These are phyloP conservation scores for Suaeda aralocaspica DNA, from an alignment of 148 eudicot genomes.

Conservation along the genomic window DNA sequence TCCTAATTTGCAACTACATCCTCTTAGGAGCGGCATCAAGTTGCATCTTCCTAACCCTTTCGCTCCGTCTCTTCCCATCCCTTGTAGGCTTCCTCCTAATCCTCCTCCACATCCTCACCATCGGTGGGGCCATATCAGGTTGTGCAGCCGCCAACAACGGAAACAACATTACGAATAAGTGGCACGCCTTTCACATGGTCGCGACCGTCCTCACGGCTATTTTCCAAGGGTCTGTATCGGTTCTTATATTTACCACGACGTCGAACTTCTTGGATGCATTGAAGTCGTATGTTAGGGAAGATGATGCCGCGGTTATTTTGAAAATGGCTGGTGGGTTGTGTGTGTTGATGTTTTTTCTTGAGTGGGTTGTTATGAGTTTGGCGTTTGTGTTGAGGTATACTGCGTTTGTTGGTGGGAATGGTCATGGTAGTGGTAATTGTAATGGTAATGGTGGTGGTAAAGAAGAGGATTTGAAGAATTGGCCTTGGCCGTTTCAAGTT, in stretches of 20 bases:
- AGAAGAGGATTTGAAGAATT: constrained; percentile 35
- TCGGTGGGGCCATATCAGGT: constrained; percentile 41
- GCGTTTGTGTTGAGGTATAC: constrained; percentile 38
- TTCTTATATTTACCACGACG: constrained; percentile 38
- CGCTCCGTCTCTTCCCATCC: constrained; percentile 33
- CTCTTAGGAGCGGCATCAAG: constrained; percentile 33
- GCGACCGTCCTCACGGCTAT: constrained; percentile 44
- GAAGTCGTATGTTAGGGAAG: constrained; percentile 40
- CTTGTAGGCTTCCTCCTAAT: constrained; percentile 26
- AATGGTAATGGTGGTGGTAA: constrained; percentile 4
- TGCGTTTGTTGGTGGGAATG: constrained; percentile 30
- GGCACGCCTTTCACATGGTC: constrained; percentile 44
- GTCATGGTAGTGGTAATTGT: background rate
- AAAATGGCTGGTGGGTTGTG: constrained; percentile 46
- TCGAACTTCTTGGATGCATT: constrained; percentile 27
- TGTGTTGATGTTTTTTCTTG: constrained; percentile 37
- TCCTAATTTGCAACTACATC: constrained; percentile 30
- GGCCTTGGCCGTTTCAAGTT: constrained; percentile 30
- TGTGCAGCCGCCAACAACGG: constrained; percentile 22
- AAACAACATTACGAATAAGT: constrained; percentile 19
- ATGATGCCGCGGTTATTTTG: constrained; percentile 38
- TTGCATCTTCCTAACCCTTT: constrained; percentile 37
- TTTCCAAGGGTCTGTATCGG: constrained; percentile 45
- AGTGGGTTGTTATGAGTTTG: constrained; percentile 42
- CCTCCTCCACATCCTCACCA: constrained; percentile 44